These are phyloP conservation scores for Striga hermonthica DNA, from an alignment of 305 asterid species.

Conservation along the genomic window DNA sequence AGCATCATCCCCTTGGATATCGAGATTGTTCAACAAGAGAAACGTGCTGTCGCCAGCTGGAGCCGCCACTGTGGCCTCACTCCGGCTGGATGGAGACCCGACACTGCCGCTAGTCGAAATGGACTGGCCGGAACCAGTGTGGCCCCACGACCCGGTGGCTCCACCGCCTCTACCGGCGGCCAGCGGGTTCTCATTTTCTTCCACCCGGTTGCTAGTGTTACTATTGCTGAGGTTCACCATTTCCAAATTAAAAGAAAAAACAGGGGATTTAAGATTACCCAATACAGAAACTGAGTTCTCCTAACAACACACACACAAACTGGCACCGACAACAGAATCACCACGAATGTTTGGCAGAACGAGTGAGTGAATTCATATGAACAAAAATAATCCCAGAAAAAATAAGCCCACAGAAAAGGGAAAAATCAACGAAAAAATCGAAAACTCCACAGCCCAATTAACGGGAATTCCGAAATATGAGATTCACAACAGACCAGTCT, in stretches of 20 bases:
- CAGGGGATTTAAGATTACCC: no score
- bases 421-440: no score
- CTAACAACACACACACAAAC: no score
- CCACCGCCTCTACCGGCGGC: slow-evolving; percentile 50
- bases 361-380: slow-evolving; percentile 11
- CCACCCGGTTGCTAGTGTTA: slow-evolving; percentile 44
- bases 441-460: no score
- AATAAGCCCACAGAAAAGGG: not conserved
- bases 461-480: not conserved
- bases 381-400: slow-evolving; percentile 16
- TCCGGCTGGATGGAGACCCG: slow-evolving; percentile 89
- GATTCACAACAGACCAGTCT: not conserved
- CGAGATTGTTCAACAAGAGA: slow-evolving; percentile 57
- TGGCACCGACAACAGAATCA: no score
- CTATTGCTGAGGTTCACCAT: slow-evolving; percentile 50
- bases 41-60: slow-evolving; percentile 64
- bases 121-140: slow-evolving; percentile 82
- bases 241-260: not conserved
- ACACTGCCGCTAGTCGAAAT: slow-evolving; percentile 86
- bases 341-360: slow-evolving; percentile 8
- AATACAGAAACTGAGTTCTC: no score
- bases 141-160: slow-evolving; percentile 76
- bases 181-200: slow-evolving; percentile 54
- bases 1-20: slow-evolving; percentile 82
- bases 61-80: slow-evolving; percentile 71